phyloP scores from a whole-genome alignment of 345 rosid genomes.

The Abelmoschus esculentus region DNA sequence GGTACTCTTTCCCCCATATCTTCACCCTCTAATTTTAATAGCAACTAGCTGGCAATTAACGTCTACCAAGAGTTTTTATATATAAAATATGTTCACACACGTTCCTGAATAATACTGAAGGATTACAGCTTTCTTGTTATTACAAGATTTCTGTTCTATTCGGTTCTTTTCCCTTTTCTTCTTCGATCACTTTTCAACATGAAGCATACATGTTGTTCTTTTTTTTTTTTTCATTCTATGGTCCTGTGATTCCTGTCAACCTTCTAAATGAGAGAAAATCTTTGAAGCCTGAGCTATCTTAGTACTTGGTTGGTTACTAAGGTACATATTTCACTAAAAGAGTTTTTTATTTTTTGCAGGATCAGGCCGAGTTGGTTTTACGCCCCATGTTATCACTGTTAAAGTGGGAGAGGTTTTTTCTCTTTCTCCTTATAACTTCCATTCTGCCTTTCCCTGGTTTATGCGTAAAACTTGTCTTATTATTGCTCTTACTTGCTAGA shows the following conservation, averaged over 20 bases:
- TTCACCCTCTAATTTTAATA: background rate
- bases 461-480: background rate
- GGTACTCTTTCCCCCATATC: background rate
- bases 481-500: background rate
- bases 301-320: background rate
- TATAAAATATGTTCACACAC: background rate
- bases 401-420: constrained; percentile 63
- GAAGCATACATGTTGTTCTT: background rate
- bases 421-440: constrained; percentile 13
- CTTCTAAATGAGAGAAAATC: background rate
- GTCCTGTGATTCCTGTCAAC: background rate
- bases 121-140: constrained; percentile 5
- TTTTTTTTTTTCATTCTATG: background rate
- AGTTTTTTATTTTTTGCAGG: constrained; percentile 32
- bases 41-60: background rate
- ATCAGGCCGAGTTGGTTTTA: constrained; percentile 41
- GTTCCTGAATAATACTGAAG: background rate
- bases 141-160: background rate
- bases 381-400: constrained; percentile 55
- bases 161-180: background rate
- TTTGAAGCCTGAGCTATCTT: background rate
- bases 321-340: background rate
- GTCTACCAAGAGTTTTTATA: background rate
- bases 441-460: constrained; percentile 3
- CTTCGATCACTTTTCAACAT: background rate